Conservation (phyloP, 257 asterid genomes). For the Nicotiana otophora region DNA sequence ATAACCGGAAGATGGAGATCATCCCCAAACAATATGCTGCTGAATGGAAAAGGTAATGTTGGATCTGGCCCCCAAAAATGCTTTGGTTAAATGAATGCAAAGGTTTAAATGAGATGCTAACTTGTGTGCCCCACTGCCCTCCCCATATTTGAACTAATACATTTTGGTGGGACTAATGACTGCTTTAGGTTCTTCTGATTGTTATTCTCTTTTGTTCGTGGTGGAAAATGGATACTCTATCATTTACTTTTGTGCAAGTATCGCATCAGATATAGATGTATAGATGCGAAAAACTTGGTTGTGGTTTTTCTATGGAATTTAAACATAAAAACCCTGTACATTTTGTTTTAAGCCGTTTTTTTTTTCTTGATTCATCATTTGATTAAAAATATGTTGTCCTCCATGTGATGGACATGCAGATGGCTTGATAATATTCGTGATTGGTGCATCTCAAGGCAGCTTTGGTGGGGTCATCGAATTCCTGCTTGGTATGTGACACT, state of each 20-base stretch:
- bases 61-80: background rate
- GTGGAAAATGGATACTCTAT: background rate
- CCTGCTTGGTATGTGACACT: conserved; percentile 87
- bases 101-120: background rate
- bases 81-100: background rate
- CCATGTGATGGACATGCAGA: conserved; percentile 34
- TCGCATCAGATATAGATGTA: background rate
- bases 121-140: background rate
- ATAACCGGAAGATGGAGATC: no score
- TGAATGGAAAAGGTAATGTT: no score
- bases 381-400: background rate
- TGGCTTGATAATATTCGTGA: conserved; percentile 98
- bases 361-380: background rate
- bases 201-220: background rate
- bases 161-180: background rate
- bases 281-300: background rate
- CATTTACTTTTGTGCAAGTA: background rate
- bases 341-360: background rate
- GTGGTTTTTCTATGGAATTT: background rate
- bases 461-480: conserved; percentile 98
- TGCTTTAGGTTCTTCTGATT: background rate
- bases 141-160: background rate
- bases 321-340: background rate
- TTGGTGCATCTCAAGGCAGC: conserved; percentile 98
- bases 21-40: no score